These are phyloP conservation scores for Pseudovirgaria hyperparasitica DNA, from an alignment of 2,329 filamentous ascomycete genomes.

Conservation along the genomic window DNA sequence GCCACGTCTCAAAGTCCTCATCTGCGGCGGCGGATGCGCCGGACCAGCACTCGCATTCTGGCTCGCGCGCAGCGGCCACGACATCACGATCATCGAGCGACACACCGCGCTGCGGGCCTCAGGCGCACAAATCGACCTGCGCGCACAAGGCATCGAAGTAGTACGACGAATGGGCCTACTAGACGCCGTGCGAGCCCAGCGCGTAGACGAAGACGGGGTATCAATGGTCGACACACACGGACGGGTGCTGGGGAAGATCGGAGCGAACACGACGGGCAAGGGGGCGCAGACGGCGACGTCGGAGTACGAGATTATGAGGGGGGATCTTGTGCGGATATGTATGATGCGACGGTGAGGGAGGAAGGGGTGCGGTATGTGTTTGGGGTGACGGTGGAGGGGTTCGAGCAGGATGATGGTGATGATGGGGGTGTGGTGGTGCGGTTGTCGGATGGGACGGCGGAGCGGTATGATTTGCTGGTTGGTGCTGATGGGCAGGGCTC, in stretches of 20 bases:
- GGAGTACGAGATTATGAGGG: constrained; percentile 49
- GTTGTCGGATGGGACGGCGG: constrained; percentile 31
- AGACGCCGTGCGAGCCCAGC: constrained; percentile 22
- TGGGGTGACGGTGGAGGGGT: constrained; percentile 13
- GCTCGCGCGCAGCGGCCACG: constrained; percentile 29
- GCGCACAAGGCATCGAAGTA: constrained; percentile 37
- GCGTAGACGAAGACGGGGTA: constrained; percentile 37
- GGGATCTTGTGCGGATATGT: constrained; percentile 41
- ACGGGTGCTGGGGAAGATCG: constrained; percentile 26
- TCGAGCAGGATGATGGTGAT: constrained; percentile 19
- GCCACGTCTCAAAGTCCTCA: too few relatives aligned
- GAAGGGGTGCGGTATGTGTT: constrained; percentile 21
- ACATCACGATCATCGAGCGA: constrained; percentile 31
- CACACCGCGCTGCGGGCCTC: constrained; percentile 28
- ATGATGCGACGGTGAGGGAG: constrained; percentile 24
- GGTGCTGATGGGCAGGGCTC: constrained; percentile 45
- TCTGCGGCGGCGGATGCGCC: constrained; percentile 15
- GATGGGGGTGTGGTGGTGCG: constrained; percentile 21
- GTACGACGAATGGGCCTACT: constrained; percentile 40
- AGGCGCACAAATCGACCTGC: constrained; percentile 43
- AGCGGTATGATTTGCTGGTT: constrained; percentile 39
- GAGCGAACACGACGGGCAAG: constrained; percentile 28
- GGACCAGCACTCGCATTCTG: constrained; percentile 35
- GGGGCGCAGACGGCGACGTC: constrained; percentile 40
- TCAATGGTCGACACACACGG: constrained; percentile 32